Base-by-base conservation (phyloP, 768 basidiomycete species). In the Chalciporus piperatus region DNA sequence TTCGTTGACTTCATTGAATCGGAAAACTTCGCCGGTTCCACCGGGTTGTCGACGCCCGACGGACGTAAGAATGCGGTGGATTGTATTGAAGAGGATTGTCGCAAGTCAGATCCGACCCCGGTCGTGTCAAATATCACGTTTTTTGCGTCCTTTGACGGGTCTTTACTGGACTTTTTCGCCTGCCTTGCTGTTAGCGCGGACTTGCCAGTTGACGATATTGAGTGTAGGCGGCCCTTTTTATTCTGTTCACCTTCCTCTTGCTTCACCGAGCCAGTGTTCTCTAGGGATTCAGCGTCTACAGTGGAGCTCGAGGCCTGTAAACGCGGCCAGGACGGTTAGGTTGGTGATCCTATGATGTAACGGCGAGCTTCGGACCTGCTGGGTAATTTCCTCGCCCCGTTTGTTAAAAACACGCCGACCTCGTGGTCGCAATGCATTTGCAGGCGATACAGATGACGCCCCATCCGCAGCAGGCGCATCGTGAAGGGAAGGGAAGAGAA, bases 351-450 rank as follows among this genome's bases (percentile, higher is more conserved):
- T 16, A 52, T 64, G 60, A 56, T 56, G 59, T 44, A 57, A 56
- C 35, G 55, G 50, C 16, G 42, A 56, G 55, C 46, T 58, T 49
- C 61, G 50, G 56, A 63, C 67, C 58, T 59, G 37, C 40, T 54
- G 59, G 49, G 54, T 62, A 17, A 77, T 67, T 62, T 83, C 80
- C 50, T 74, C 60, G 20, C 83, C 82, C 41, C 70, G 68, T 50
- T 78, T 77, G 55, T 69, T 65, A 56, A 83, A 85, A 11, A 67
- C 71, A 47, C 84, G 75, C 45, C 83, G 74, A 35, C 84, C 84
- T 60, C 72, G 72, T 48, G 70, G 68, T 45, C 48, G 69, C 41
- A 61, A 49, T 51, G 58, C 19, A 54, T 54, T 47, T 55, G 60
- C 48, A 49, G 51, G 52, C 47, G 59, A 58, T 58, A 56, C 33